These are phyloP conservation scores for Meyerozyma smithsonii DNA, from an alignment of 1,139 yeast genomes.

Conservation along the genomic window DNA sequence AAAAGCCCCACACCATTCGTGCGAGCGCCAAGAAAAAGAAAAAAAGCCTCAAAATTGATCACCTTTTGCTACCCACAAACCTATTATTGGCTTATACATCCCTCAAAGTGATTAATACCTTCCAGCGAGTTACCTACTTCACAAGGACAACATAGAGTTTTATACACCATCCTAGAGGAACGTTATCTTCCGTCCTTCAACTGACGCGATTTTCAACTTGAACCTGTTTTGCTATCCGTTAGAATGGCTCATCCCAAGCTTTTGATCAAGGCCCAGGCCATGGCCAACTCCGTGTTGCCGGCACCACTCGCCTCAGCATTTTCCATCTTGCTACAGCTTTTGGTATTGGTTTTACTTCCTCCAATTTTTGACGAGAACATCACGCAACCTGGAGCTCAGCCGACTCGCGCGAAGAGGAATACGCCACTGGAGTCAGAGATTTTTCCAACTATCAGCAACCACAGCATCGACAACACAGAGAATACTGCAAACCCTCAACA, in stretches of 20 bases:
- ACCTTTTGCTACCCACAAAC: neutral
- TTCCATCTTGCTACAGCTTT: neutral
- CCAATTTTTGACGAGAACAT: neutral
- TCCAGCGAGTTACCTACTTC: too few relatives aligned
- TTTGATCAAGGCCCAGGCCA: neutral
- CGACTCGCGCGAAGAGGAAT: constrained; percentile 5
- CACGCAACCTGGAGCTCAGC: neutral
- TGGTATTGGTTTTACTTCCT: neutral
- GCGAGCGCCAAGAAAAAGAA: neutral
- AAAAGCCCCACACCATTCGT: neutral
- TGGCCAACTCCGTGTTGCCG: neutral
- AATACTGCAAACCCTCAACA: constrained; percentile 15
- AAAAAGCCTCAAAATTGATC: neutral
- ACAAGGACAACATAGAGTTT: neutral
- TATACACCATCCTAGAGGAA: neutral
- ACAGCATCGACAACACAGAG: neutral
- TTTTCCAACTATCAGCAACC: constrained; percentile 10
- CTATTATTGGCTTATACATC: neutral
- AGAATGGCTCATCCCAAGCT: neutral
- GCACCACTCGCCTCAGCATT: neutral
- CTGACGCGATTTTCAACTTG: neutral
- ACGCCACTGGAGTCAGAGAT: constrained; percentile 3
- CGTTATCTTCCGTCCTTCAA: neutral
- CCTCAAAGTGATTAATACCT: too few relatives aligned
- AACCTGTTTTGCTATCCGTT: neutral